phyloP scores from a whole-genome alignment of 805 yeast species.

The Yarrowia sp. region DNA sequence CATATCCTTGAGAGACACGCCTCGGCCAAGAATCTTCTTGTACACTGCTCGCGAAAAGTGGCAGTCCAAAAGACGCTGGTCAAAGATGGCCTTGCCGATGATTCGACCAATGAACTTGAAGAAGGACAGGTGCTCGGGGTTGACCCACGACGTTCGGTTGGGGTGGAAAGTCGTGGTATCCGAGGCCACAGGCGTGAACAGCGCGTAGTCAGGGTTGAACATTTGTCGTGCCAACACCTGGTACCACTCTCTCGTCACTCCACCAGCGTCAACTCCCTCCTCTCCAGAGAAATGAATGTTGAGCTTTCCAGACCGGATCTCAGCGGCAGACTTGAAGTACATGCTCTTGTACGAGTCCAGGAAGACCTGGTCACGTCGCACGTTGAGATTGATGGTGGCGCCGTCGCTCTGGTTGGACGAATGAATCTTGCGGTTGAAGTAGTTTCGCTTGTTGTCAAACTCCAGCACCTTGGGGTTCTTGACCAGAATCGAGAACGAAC shows the following conservation, averaged over 20 bases:
- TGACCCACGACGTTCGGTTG: constrained; percentile 86
- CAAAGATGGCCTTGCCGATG: constrained; percentile 92
- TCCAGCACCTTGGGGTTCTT: constrained; percentile 88
- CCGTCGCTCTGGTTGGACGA: constrained; percentile 48
- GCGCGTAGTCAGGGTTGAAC: constrained; percentile 94
- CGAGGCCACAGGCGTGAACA: constrained; percentile 88
- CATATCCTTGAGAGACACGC: constrained; percentile 89
- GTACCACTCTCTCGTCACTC: constrained; percentile 96
- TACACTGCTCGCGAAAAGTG: constrained; percentile 96
- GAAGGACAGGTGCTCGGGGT: constrained; percentile 90
- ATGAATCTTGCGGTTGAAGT: constrained; percentile 78
- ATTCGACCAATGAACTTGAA: constrained; percentile 94
- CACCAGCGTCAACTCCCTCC: constrained; percentile 98
- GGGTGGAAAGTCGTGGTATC: constrained; percentile 96
- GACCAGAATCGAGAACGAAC: constrained; percentile 89
- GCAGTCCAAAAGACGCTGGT: constrained; percentile 84
- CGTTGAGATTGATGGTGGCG: constrained; percentile 62
- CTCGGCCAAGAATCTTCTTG: constrained; percentile 78
- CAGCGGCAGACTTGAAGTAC: constrained; percentile 77
- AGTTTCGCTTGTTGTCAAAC: constrained; percentile 90
- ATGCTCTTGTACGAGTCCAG: constrained; percentile 85
- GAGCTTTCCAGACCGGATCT: constrained; percentile 72
- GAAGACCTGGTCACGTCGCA: constrained; percentile 89
- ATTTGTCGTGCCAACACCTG: constrained; percentile 92
- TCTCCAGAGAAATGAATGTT: constrained; percentile 90